Conservation (phyloP, 2,329 filamentous ascomycete species). For the Microsporum audouinii region DNA sequence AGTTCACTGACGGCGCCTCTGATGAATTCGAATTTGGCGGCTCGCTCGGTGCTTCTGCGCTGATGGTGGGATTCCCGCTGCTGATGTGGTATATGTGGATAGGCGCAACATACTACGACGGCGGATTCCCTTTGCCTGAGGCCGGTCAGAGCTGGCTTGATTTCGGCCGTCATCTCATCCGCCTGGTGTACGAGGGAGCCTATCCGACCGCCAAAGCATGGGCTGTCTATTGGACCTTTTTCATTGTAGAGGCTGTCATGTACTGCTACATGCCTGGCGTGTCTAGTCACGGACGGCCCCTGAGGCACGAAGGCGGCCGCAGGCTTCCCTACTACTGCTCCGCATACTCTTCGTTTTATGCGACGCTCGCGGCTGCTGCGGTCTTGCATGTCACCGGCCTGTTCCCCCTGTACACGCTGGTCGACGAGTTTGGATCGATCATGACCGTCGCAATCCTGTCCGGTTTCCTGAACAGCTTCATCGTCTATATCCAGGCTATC, state of each 20-base stretch:
- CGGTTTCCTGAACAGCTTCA: conserved; percentile 68
- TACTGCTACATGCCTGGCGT: conserved; percentile 83
- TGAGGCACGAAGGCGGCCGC: conserved; percentile 69
- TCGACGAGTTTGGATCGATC: conserved; percentile 90
- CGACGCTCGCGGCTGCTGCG: conserved; percentile 60
- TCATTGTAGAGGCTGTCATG: conserved; percentile 68
- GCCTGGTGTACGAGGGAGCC: conserved; percentile 69
- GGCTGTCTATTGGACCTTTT: conserved; percentile 89
- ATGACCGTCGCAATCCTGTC: conserved; percentile 88
- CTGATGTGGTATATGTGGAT: conserved; percentile 99
- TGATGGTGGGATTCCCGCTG: conserved; percentile 88
- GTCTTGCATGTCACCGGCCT: conserved; percentile 67
- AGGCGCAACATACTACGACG: conserved; percentile 83
- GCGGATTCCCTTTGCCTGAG: conserved; percentile 61
- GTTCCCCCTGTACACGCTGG: conserved; percentile 80
- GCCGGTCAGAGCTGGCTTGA: conserved; percentile 56
- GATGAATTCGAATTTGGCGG: conserved; percentile 74
- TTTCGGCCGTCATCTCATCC: conserved; percentile 59
- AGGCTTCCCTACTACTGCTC: conserved; percentile 93
- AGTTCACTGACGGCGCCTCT: conserved; percentile 28
- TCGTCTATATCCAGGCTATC: conserved; percentile 78
- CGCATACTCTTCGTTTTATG: conserved; percentile 74
- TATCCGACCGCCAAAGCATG: conserved; percentile 75
- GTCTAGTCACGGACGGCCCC: conserved; percentile 74
- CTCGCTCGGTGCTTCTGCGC: conserved; percentile 58